phyloP scores from a whole-genome alignment of 2,329 filamentous ascomycete genomes.

The Aspergillus hiratsukae region DNA sequence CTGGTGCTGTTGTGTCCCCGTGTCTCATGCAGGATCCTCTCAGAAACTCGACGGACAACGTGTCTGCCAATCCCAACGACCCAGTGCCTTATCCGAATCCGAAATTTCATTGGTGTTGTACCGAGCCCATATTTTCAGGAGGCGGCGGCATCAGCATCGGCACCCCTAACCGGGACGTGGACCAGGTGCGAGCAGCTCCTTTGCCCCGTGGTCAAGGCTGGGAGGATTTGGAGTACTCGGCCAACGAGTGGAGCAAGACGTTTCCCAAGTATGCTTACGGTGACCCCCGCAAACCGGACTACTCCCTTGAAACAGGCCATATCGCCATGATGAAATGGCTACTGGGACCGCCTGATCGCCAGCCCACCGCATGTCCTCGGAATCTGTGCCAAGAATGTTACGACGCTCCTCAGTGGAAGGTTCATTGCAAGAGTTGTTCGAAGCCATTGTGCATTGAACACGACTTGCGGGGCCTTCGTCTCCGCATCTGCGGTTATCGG shows the following conservation, averaged over 20 bases:
- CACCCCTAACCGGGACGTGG: slow-evolving; percentile 50
- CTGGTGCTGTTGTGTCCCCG: slow-evolving; percentile 51
- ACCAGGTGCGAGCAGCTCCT: slow-evolving; percentile 54
- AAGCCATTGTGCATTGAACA: slow-evolving; percentile 57
- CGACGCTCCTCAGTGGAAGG: slow-evolving; percentile 55
- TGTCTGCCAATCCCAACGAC: slow-evolving; percentile 32
- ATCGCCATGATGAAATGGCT: slow-evolving; percentile 45
- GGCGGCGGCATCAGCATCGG: slow-evolving; percentile 56
- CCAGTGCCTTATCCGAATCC: slow-evolving; percentile 44
- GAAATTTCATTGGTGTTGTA: slow-evolving; percentile 58
- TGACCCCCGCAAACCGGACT: slow-evolving; percentile 36
- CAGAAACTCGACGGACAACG: slow-evolving; percentile 23
- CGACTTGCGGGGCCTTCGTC: slow-evolving; percentile 53
- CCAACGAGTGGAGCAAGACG: slow-evolving; percentile 38
- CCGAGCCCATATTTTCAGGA: slow-evolving; percentile 56
- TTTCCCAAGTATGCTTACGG: slow-evolving; percentile 39
- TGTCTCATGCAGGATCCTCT: slow-evolving; percentile 55
- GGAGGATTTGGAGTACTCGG: slow-evolving; percentile 52
- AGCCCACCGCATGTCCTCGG: slow-evolving; percentile 48
- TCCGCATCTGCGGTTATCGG: slow-evolving; percentile 55
- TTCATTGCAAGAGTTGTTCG: slow-evolving; percentile 55
- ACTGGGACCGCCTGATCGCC: slow-evolving; percentile 44
- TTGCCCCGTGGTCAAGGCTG: slow-evolving; percentile 52
- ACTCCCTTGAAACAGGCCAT: slow-evolving; percentile 37
- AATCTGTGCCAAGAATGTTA: slow-evolving; percentile 57